Percentiles rank a stretch among this genome's conserved stretches.
These are phyloP conservation scores for Fusarium kyushuense DNA, from an alignment of 2,329 filamentous ascomycete genomes.

Conservation along the genomic window DNA sequence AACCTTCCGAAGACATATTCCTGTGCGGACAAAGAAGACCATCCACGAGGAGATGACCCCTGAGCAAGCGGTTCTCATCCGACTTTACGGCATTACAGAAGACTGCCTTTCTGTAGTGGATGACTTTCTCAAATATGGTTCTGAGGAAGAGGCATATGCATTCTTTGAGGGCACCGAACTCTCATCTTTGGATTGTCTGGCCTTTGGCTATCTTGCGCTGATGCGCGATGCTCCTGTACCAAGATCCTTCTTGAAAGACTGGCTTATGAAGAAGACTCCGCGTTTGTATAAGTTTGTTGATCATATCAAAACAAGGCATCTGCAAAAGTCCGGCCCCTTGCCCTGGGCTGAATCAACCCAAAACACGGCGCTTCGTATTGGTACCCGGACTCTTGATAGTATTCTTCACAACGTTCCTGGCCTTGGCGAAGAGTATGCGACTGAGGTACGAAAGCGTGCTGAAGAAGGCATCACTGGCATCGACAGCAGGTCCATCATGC, in stretches of 20 bases:
- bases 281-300: constrained; percentile 51
- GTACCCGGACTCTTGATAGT: constrained; percentile 52
- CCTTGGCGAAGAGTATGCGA: constrained; percentile 53
- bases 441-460: constrained; percentile 54
- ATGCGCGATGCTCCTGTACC: constrained; percentile 68
- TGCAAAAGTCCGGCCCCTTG: constrained; percentile 40
- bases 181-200: constrained; percentile 77
- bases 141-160: constrained; percentile 45
- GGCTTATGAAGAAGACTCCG: constrained; percentile 52
- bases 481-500: constrained; percentile 50
- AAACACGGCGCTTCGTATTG: constrained; percentile 42
- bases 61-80: constrained; percentile 79
- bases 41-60: constrained; percentile 74
- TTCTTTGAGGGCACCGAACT: constrained; percentile 49
- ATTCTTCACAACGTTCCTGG: constrained; percentile 53
- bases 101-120: constrained; percentile 79
- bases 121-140: constrained; percentile 58
- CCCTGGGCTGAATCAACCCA: constrained; percentile 47
- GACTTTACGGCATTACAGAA: constrained; percentile 77
- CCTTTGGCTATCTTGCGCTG: constrained; percentile 81
- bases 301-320: constrained; percentile 44
- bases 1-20: constrained; percentile 55
- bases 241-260: constrained; percentile 57
- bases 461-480: constrained; percentile 51
- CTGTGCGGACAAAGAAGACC: constrained; percentile 63